phyloP scores from a whole-genome alignment of 2,329 filamentous ascomycete genomes.

The Ophiognomonia clavigignenti-juglandacearum region DNA sequence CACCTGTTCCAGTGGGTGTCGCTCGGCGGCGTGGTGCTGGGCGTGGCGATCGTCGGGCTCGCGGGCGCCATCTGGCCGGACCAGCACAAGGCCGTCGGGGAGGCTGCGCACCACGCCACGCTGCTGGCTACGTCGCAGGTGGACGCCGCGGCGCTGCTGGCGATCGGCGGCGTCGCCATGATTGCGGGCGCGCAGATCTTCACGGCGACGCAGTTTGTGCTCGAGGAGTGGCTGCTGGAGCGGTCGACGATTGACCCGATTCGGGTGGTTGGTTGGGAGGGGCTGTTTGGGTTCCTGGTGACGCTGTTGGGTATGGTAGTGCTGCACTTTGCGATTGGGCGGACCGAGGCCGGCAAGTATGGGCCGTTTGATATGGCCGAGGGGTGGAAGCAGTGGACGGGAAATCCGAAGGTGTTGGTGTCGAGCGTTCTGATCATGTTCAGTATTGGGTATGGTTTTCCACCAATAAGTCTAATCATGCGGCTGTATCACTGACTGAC shows the following conservation, averaged over 20 bases:
- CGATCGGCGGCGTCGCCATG: slow-evolving; percentile 77
- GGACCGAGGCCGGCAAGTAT: slow-evolving; percentile 65
- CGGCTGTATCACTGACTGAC: slow-evolving; percentile 18
- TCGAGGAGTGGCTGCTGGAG: slow-evolving; percentile 88
- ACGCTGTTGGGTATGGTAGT: slow-evolving; percentile 77
- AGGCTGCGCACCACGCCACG: too few species aligned
- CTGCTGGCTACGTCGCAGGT: too few species aligned
- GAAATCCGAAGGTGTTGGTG: slow-evolving; percentile 64
- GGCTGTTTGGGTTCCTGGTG: slow-evolving; percentile 79
- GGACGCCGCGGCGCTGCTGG: slow-evolving; percentile 60
- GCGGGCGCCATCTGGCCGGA: slow-evolving; percentile 79
- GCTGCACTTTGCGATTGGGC: slow-evolving; percentile 71
- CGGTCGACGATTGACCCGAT: slow-evolving; percentile 67
- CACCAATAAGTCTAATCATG: slow-evolving; percentile 6
- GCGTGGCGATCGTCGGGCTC: slow-evolving; percentile 85
- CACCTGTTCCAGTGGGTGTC: slow-evolving; percentile 90
- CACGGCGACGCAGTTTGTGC: slow-evolving; percentile 91
- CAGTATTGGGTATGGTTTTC: slow-evolving; percentile 74
- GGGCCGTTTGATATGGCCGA: slow-evolving; percentile 91
- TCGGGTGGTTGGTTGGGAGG: slow-evolving; percentile 93
- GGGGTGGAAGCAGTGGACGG: slow-evolving; percentile 75
- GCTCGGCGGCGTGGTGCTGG: slow-evolving; percentile 78
- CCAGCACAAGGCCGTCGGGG: slow-evolving; percentile 42
- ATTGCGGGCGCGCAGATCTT: slow-evolving; percentile 96
- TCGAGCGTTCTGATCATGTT: slow-evolving; percentile 93